Evolutionary conservation across 2,329 filamentous ascomycete species (phyloP), one percentile per base, ranked within the genome.

Genomic region (Arthrinium puccinioides): DNA sequence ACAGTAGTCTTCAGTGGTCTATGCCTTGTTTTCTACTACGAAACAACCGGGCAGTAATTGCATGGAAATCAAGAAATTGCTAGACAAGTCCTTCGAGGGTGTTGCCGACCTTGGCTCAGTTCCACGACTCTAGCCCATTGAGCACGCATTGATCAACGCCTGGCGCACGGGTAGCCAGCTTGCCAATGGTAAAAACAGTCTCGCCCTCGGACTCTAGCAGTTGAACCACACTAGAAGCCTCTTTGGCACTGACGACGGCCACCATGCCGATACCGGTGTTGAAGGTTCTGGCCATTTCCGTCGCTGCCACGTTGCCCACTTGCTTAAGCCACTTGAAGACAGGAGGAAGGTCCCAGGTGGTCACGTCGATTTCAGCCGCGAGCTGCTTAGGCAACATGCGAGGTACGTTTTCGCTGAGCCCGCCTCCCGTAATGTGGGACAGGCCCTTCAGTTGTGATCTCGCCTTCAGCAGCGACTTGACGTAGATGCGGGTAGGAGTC

Each of bases 181-280:
- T 73, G 13, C 90, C 92, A 43, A 97, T 79, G 19, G 66, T 72
- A 56, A 75, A 87, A 4, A 94, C 87, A 41, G 68, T 81, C 70
- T 96, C 89, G 13, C 86, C 86, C 31, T 75, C 70, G 19, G 66
- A 68, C 52, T 79, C 69, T 16, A 96, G 66, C 30, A 76, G 65
- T 36, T 67, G 61, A 15, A 68, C 67, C 2, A 86, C 79, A 25
- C 70, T 67, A 6, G 76, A 70, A 2, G 71, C 85, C 48, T 84
- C 74, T 23, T 66, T 71, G 39, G 74, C 67, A 20, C 74, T 76
- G 3, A 96, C 87, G 5, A 88, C 87, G 21, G 89, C 70, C 6
- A 96, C 85, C 89, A 98, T 97, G 32, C 92, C 92, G 30, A 98
- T 67, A 35, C 92, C 92, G 7, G 84, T 88, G 67, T 98, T 98